Evolutionary conservation across 2,329 filamentous ascomycete genomes (phyloP), one percentile per base, ranked within the genome.

Genomic region (Thielaviopsis euricoi): DNA sequence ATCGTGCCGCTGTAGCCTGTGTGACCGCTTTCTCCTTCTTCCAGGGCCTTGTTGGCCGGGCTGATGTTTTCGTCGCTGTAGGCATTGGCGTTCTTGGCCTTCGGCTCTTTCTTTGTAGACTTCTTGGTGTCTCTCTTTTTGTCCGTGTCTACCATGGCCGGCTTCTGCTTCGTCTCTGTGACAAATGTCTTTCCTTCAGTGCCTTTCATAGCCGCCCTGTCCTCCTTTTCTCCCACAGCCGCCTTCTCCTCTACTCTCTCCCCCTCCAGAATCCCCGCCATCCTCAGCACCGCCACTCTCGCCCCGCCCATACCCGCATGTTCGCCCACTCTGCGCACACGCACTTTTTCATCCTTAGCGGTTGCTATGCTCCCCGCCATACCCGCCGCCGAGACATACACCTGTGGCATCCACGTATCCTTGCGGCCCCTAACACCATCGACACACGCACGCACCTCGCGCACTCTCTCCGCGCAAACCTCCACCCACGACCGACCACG

Each of bases 241-340:
- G 70, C 64, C 54, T 51, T 25, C 43, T 63, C 67, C 1, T 66
- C 65, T 6, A 63, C 59, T 21, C 67, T 48, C 5, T 64, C 57
- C 55, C 55, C 54, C 22, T 52, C 40, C n/a, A 61, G 7, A 51
- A 72, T 67, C 3, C 71, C 73, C 1, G 71, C 71, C 66, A 74
- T 69, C 52, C 72, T 69, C 26, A 74, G 53, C 9, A 74, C 68
- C 12, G 70, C 71, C 22, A 66, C 62, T 55, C 71, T 65, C 26
- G 70, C 71, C 7, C 70, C 72, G 2, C 70, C 71, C 57, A 74
- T 66, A 4, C 72, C 72, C 4, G 66, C 71, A 19, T 52, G 48
- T 26, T 56, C 58, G 2, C 53, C 54, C 10, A 67, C 67, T 22
- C 67, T 68, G 6, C 67, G 53, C 17, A 48, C 50, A 5, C 62